Conservation (phyloP, 345 rosid genomes). For the Eucalyptus rudis region DNA sequence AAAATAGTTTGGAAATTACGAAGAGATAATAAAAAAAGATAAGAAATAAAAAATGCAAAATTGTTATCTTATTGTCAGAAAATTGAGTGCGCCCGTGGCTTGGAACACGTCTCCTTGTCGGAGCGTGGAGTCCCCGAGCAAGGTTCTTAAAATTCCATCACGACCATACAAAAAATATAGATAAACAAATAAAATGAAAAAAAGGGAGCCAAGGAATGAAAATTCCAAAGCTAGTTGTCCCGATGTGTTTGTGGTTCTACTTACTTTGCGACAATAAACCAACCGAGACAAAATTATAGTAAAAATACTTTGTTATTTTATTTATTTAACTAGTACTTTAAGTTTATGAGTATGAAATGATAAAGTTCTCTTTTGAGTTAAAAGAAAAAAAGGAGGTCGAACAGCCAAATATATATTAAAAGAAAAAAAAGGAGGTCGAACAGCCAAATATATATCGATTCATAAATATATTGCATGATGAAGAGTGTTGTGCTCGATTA, state of each 20-base stretch:
- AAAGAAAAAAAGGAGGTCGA: too few relatives aligned
- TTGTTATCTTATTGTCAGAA: not conserved
- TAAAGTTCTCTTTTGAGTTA: too few relatives aligned
- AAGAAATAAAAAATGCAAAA: not conserved
- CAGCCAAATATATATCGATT: too few relatives aligned
- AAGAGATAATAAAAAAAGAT: not conserved
- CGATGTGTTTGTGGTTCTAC: not conserved
- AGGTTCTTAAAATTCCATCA: not conserved
- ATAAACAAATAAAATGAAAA: too few relatives aligned
- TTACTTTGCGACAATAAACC: not conserved
- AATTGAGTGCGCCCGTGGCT: not conserved
- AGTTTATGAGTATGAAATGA: not conserved
- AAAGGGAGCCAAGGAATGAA: not conserved
- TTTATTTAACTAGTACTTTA: not conserved
- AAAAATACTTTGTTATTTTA: not conserved
- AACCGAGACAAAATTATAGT: not conserved
- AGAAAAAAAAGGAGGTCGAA: too few relatives aligned
- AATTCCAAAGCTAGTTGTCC: not conserved
- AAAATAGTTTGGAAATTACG: not conserved
- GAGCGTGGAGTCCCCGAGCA: not conserved
- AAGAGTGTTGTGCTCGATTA: too few relatives aligned
- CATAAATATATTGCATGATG: too few relatives aligned
- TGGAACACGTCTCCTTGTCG: not conserved
- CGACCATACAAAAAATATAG: not conserved
- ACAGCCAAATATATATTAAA: too few relatives aligned